Conservation (phyloP, 306 rosid genomes). For the Glycine latifolia region DNA sequence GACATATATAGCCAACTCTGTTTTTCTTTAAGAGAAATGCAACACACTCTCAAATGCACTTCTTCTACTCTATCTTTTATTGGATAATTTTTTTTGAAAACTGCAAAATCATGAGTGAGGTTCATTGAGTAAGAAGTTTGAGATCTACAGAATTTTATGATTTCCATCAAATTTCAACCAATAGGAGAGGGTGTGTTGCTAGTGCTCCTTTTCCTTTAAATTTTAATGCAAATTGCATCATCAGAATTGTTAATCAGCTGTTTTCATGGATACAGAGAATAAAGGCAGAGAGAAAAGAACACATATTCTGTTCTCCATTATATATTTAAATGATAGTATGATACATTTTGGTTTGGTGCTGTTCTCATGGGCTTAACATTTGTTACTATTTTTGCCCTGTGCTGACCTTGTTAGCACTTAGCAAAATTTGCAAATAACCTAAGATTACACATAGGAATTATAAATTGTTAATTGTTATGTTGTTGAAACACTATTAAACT, state of each 20-base stretch:
- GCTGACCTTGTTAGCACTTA: constrained; percentile 18
- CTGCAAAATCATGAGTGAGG: neutral
- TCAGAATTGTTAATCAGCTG: neutral
- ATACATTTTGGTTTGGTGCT: constrained; percentile 24
- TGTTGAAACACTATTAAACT: constrained; percentile 9
- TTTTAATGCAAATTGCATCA: constrained; percentile 12
- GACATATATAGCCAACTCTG: constrained; percentile 8
- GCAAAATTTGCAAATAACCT: neutral
- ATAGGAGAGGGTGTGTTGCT: neutral
- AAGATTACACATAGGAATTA: neutral
- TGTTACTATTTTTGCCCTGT: neutral
- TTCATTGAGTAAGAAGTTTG: neutral
- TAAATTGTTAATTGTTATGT: neutral
- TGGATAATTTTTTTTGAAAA: neutral
- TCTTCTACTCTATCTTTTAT: neutral
- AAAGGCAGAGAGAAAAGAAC: constrained; percentile 14
- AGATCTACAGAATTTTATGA: neutral
- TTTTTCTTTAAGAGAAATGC: constrained; percentile 9
- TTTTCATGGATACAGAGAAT: constrained; percentile 20
- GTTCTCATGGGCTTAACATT: constrained; percentile 11
- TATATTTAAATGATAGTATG: too few relatives aligned
- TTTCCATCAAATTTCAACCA: neutral
- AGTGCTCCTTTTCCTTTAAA: neutral
- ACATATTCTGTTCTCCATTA: neutral
- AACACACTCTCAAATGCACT: neutral